Base-by-base conservation (phyloP, 305 asterid species). In the Petunia hybrid region DNA sequence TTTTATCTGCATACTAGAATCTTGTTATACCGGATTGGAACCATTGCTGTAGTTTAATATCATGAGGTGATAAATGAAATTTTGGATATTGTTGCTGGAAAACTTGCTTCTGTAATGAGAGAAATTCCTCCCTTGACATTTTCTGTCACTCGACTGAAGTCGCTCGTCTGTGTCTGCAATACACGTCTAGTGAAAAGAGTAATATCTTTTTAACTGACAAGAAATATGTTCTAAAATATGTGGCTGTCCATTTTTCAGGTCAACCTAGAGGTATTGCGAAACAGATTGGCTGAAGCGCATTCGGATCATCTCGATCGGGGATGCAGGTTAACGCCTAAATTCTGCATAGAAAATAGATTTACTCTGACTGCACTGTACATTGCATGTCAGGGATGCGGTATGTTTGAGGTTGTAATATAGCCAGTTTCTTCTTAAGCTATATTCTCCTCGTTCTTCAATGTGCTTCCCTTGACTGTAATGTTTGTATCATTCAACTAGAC, bases 201-300 rank as follows among this genome's bases (percentile, higher is more conserved):
- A 12, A 10, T 48, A 16, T 4, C 31, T 60, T 61, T 61, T 55
- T 55, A 48, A 35, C 31, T 31, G 31, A 46, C 51, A 46, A 31
- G 7, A 48, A 71, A 68, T 68, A 16, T 68, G 57, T n/a, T 43
- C 8, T n/a, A 43, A 36, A 42, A 7, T n/a, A 35, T 71, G 31
- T 38, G 13, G n/a, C 6, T 2, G 62, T n/a, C 62, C 1, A 14
- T 13, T 55, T 56, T 51, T 80, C 62, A 96, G 98, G 91, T 92
- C 62, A 89, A 92, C 85, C 79, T 93, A 87, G 92, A 91, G 68
- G 80, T 83, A 41, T 83, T 94, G 79, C 83, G 86, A 45, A 79
- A 41, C 80, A 89, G 93, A 89, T 91, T 94, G 84, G 97, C 91
- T 63, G 98, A 94, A 84, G 97, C 92, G 79, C 98, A 93, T 55